Conservation (phyloP, 169 alveolate genomes). For the Cryptosporidium canis region DNA sequence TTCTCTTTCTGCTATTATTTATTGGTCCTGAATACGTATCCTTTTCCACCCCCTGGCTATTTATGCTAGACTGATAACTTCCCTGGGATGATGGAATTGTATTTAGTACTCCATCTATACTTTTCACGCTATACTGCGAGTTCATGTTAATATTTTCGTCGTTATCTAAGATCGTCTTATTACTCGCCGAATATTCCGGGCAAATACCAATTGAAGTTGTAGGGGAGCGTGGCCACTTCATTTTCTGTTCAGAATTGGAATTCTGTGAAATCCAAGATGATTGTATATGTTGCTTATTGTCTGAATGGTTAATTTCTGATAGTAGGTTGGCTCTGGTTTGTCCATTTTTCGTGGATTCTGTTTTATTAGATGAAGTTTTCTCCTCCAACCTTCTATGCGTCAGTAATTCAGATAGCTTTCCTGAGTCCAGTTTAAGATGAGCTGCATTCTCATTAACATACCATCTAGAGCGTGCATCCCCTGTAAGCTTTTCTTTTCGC, state of each 20-base stretch:
- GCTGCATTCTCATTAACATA: slow-evolving; percentile 19
- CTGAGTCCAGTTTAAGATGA: background rate
- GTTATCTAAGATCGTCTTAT: background rate
- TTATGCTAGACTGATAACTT: background rate
- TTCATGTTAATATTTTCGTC: background rate
- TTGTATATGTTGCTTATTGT: background rate
- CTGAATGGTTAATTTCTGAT: background rate
- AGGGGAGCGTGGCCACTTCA: background rate
- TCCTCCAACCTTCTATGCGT: slow-evolving; percentile 16
- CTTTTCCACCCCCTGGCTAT: background rate
- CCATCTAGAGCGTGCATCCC: slow-evolving; percentile 43
- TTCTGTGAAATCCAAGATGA: background rate
- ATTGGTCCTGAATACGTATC: background rate
- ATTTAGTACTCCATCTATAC: background rate
- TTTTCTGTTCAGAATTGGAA: background rate
- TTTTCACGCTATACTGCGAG: slow-evolving; percentile 1
- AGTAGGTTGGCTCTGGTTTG: slow-evolving; percentile 11
- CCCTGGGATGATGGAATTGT: background rate
- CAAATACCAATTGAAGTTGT: background rate
- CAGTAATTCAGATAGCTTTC: slow-evolving; percentile 14
- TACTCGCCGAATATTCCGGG: background rate
- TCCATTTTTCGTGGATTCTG: background rate
- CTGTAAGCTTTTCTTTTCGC: background rate
- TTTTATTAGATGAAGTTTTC: background rate
- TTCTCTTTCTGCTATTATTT: slow-evolving; percentile 11